Evolutionary conservation across 768 basidiomycete genomes (phyloP), one percentile per base, ranked within the genome.

Genomic region (Kwoniella shandongensis): DNA sequence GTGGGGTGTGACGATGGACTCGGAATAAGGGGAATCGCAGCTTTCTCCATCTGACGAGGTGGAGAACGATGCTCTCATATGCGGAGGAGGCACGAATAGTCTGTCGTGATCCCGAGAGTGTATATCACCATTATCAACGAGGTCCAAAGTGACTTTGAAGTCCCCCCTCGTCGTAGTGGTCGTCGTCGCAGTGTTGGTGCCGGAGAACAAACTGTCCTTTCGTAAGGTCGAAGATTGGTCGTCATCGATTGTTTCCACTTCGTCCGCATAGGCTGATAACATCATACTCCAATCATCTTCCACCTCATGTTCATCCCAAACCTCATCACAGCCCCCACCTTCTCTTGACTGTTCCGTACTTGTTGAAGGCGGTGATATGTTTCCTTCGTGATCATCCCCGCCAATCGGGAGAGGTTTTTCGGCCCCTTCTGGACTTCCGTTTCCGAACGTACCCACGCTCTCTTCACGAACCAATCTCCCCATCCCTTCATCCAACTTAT

Each of bases 241-340:
- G 2, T 13, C 42, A 29, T 12, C 7, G 23, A 11, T 23, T 17
- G 18, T 12, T n/a, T 56, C n/a, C 11, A 23, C 41, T 7, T 57
- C 52, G 32, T 54, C 49, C n/a, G 49, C 63, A 36, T 65, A 61
- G 7, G 59, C 63, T 27, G 63, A 65, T 0, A 65, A 35, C 6
- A 59, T 50, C 35, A 46, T 57, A 38, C 51, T 54, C 63, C 63
- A 65, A 42, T 26, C 49, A 55, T 65, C 62, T 17, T 57, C 58
- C 1, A 57, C 49, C 18, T 18, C 26, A 25, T 53, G 47, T 15
- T 32, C 44, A 5, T 44, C 42, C 8, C 32, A 6, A 32, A 6
- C 13, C 36, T 20, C 45, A 27, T 27, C 38, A 23, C 22, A 48
- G 20, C 30, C 39, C 22, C 18, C 38, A 17, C 10, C 4, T 12